These are phyloP conservation scores for Coniophora puteana DNA, from an alignment of 1,284 basidiomycete genomes.

Conservation along the genomic window DNA sequence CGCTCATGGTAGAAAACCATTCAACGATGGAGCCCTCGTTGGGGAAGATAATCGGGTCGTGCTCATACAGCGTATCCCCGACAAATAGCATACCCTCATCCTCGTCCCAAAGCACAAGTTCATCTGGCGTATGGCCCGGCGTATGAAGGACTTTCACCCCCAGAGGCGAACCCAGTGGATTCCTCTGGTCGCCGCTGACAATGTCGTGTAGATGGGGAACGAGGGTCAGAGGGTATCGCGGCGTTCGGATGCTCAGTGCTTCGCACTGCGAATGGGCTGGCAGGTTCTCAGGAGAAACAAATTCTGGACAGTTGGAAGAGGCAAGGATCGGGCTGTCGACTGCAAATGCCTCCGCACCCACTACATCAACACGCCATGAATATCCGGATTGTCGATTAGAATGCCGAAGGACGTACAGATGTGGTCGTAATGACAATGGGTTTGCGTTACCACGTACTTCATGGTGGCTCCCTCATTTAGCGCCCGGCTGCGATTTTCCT, in stretches of 20 bases:
- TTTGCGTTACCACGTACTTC: conserved; percentile 45
- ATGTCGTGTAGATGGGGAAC: conserved; percentile 36
- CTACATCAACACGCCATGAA: conserved; percentile 21
- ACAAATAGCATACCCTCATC: conserved; percentile 48
- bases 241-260: conserved; percentile 34
- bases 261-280: conserved; percentile 44
- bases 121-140: conserved; percentile 55
- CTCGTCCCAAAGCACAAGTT: conserved; percentile 47
- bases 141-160: conserved; percentile 46
- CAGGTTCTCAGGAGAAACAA: conserved; percentile 36
- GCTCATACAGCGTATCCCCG: conserved; percentile 53
- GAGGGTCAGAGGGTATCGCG: conserved; percentile 40
- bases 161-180: conserved; percentile 16
- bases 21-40: conserved; percentile 43
- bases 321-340: conserved; percentile 42
- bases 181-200: conserved; percentile 7
- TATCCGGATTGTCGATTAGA: not conserved
- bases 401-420: conserved; percentile 36
- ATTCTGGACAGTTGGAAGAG: conserved; percentile 41
- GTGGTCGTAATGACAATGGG: conserved; percentile 57
- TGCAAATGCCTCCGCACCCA: conserved; percentile 47
- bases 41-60: conserved; percentile 50
- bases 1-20: conserved; percentile 44
- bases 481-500: conserved; percentile 38
- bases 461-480: conserved; percentile 39